These are phyloP conservation scores for Colletotrichum scovillei DNA, from an alignment of 2,329 filamentous ascomycete species.

Conservation along the genomic window DNA sequence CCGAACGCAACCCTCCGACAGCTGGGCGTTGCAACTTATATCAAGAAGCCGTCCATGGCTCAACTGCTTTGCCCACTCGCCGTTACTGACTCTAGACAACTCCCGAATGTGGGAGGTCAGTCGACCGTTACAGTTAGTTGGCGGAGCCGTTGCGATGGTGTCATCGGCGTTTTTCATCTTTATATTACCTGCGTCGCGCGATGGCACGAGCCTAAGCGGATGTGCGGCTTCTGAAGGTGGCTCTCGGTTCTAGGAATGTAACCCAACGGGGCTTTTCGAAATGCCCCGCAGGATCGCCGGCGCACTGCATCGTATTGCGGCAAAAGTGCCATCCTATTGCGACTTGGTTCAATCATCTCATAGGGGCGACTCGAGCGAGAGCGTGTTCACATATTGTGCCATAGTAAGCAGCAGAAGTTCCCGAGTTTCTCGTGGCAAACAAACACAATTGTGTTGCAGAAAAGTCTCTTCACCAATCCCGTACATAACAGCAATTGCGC, in stretches of 20 bases:
- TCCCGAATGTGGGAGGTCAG: background rate
- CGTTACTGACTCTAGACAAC: background rate
- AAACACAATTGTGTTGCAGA: background rate
- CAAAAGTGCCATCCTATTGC: background rate
- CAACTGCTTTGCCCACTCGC: background rate
- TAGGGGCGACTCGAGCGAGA: background rate
- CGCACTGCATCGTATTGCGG: background rate
- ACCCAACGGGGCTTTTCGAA: background rate
- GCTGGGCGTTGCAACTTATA: slow-evolving; percentile 16
- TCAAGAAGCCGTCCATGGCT: background rate
- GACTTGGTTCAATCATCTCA: background rate
- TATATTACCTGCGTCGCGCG: background rate
- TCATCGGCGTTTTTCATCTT: slow-evolving; percentile 26
- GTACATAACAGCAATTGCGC: slow-evolving; percentile 25
- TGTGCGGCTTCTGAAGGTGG: slow-evolving; percentile 6
- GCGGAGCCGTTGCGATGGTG: slow-evolving; percentile 28
- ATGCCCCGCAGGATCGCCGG: background rate
- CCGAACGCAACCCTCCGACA: background rate
- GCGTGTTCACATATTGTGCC: background rate
- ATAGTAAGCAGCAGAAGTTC: background rate
- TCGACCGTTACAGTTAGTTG: background rate
- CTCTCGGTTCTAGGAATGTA: background rate
- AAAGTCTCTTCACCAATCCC: background rate
- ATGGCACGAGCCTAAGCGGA: background rate
- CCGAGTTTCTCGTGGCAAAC: background rate